Base-by-base conservation (phyloP, 352 stramenopile genomes). In the Pythium rhizo-oryzae region DNA sequence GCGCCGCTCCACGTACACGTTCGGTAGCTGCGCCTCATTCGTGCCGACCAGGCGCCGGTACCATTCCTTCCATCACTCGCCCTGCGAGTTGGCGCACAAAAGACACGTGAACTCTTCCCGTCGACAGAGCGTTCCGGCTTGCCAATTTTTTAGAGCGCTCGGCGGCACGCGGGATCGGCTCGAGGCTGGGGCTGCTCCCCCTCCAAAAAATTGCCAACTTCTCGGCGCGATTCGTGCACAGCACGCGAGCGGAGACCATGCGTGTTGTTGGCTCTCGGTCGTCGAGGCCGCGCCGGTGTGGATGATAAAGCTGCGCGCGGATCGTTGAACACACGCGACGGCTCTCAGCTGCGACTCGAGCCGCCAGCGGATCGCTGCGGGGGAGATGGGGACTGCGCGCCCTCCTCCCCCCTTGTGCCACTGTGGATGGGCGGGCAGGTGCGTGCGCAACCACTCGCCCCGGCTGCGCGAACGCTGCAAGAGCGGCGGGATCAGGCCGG, bases 391-490 rank as follows among this genome's bases (percentile, higher is more conserved):
- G n/a, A n/a, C n/a, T n/a, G 21, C 21, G 8, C 50, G 13, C 50
- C 25, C n/a, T 16, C 18, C 12, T 21, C 21, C 25, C 21, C 21
- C 54, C 18, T 16, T 21, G n/a, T 59, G 9, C 59, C 49, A 66
- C 59, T 47, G 18, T 59, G 59, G 59, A 66, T 53, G 37, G 59
- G 35, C 49, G 13, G 8, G 41, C 50, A 60, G 61, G 18, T 68
- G 61, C 61, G 61, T 68, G 61, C 50, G 61, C 61, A 68, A 60
- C 61, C 28, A 62, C 41, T 68, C 52, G 61, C 61, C 61, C 61
- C 44, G 61, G 61, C 61, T 68, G 51, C 53, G 61, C 21, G 55
- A 56, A 33, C 50, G 24, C 24, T 23, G 28, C 50, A 24, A 19
- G 28, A 33, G 33, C 4, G 12, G 44, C 30, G 59, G 44, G 59